Evolutionary conservation across 805 yeast genomes (phyloP).

Genomic region (Candida sanyiensis): DNA sequence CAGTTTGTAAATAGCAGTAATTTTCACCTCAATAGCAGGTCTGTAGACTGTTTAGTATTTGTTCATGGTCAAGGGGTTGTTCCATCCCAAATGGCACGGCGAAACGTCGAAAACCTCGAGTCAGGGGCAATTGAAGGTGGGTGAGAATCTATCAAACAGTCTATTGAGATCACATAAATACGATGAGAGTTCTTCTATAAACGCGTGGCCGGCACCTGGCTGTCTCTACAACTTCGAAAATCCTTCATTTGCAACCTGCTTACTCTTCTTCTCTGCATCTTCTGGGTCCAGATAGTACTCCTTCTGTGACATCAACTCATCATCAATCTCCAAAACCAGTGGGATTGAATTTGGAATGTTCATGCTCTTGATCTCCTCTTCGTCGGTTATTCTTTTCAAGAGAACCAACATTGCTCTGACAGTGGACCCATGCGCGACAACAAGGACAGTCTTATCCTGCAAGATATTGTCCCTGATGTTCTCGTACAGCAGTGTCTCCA

Average conservation of each 20-base stretch:
- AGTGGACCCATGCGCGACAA: constrained; percentile 80
- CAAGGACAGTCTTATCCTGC: constrained; percentile 50
- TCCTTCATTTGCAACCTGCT: constrained; percentile 76
- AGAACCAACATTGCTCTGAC: constrained; percentile 71
- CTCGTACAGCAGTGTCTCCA: constrained; percentile 52
- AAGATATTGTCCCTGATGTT: constrained; percentile 44
- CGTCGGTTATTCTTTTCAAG: constrained; percentile 58
- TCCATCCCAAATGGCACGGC: no score
- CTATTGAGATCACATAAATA: no score
- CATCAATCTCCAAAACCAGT: constrained; percentile 58
- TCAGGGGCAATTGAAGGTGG: no score
- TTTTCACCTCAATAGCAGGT: no score
- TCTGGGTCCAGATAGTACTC: constrained; percentile 76
- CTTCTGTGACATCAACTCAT: constrained; percentile 40
- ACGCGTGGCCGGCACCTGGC: no score
- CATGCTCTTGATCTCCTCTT: constrained; percentile 62
- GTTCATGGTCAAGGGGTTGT: no score
- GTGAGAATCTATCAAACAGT: no score
- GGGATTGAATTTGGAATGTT: constrained; percentile 86
- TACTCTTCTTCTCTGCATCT: constrained; percentile 72
- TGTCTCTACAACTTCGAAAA: constrained; percentile 23
- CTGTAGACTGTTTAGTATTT: no score
- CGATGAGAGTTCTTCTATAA: no score
- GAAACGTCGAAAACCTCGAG: no score
- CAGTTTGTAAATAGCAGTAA: no score